These are phyloP conservation scores for Xerocomus spinulosus DNA, from an alignment of 768 basidiomycete species.

Conservation along the genomic window DNA sequence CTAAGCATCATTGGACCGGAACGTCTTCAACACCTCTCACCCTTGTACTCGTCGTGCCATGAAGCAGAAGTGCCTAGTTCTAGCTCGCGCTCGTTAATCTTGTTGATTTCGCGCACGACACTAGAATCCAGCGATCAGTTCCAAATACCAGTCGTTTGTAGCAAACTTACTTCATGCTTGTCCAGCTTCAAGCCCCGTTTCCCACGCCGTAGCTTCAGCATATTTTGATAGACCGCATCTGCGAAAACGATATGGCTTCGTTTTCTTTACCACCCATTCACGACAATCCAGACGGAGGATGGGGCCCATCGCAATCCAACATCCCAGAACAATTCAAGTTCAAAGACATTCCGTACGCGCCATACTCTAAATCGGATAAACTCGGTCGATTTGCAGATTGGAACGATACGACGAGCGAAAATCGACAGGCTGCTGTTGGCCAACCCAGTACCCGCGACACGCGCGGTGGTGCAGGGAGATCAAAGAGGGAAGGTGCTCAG, in stretches of 20 bases:
- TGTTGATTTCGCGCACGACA: constrained; percentile 88
- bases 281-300: constrained; percentile 90
- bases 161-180: constrained; percentile 66
- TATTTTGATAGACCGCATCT: constrained; percentile 17
- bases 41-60: constrained; percentile 98
- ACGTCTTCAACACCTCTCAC: constrained; percentile 28
- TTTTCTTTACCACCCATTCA: constrained; percentile 85
- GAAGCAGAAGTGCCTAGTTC: constrained; percentile 68
- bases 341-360: constrained; percentile 98
- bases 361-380: constrained; percentile 98
- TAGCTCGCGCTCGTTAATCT: constrained; percentile 89
- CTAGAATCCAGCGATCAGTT: constrained; percentile 38
- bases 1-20: constrained; percentile 2
- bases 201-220: constrained; percentile 25
- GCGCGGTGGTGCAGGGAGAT: constrained; percentile 51
- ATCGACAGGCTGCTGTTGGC: constrained; percentile 52
- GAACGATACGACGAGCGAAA: constrained; percentile 73
- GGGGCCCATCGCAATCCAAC: constrained; percentile 83
- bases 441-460: constrained; percentile 41
- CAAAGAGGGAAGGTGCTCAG: constrained; percentile 72
- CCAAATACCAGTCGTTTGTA: neutral
- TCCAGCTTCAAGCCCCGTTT: constrained; percentile 13
- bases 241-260: constrained; percentile 51
- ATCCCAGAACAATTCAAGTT: constrained; percentile 92
- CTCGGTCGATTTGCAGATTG: constrained; percentile 97